Evolutionary conservation across 2,329 filamentous ascomycete species (phyloP).

Genomic region (Ceratocystis ficicola): DNA sequence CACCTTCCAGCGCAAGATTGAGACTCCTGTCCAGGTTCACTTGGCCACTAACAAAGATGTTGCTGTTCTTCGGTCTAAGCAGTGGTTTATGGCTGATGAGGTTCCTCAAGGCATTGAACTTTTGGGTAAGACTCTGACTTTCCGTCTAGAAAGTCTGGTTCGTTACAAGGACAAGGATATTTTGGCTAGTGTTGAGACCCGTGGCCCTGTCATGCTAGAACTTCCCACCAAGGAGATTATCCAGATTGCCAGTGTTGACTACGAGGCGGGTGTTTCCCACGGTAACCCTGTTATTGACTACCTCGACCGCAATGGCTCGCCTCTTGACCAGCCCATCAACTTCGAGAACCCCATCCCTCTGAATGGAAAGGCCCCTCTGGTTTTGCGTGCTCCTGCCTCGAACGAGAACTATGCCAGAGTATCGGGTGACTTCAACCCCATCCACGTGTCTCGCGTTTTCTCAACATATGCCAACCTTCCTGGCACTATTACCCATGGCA

Average conservation of each 20-base stretch:
- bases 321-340: conserved; percentile 89
- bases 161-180: conserved; percentile 91
- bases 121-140: conserved; percentile 83
- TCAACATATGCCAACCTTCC: conserved; percentile 89
- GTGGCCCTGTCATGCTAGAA: conserved; percentile 85
- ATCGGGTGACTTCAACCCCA: conserved; percentile 96
- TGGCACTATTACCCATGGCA: conserved; percentile 95
- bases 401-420: conserved; percentile 98
- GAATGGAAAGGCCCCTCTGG: conserved; percentile 78
- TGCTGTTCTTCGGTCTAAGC: conserved; percentile 86
- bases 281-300: conserved; percentile 97
- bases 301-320: conserved; percentile 77
- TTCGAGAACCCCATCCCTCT: conserved; percentile 97
- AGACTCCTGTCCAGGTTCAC: conserved; percentile 89
- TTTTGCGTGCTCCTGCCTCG: conserved; percentile 80
- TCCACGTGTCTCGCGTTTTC: conserved; percentile 95
- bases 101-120: conserved; percentile 63
- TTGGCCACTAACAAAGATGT: conserved; percentile 81
- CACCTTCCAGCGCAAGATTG: conserved; percentile 95
- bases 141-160: conserved; percentile 85
- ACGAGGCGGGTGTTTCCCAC: conserved; percentile 79
- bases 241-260: conserved; percentile 93
- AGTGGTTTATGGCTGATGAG: conserved; percentile 85
- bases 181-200: conserved; percentile 82
- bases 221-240: conserved; percentile 94